These are phyloP conservation scores for Ustulina deusta DNA, from an alignment of 2,329 filamentous ascomycete genomes.

Conservation along the genomic window DNA sequence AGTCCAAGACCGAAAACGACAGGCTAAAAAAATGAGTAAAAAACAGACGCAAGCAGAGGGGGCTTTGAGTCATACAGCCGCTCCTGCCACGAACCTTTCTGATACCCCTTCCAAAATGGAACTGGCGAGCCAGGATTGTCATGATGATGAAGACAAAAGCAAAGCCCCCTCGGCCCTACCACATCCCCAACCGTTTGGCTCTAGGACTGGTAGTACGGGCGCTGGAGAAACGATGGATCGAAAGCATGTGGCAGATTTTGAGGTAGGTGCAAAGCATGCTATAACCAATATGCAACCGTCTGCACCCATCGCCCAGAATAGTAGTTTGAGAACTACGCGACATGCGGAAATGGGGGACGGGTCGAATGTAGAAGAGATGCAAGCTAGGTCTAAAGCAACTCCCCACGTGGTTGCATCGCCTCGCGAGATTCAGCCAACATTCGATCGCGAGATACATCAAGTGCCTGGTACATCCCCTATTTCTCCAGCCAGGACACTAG, in stretches of 20 bases:
- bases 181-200: slow-evolving; percentile 8
- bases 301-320: not conserved
- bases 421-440: slow-evolving; percentile 10
- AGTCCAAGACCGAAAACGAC: slow-evolving; percentile 53
- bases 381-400: not conserved
- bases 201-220: slow-evolving; percentile 6
- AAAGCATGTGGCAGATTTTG: not conserved
- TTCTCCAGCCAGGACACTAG: slow-evolving; percentile 32
- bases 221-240: not conserved
- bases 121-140: not conserved
- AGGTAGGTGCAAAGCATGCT: not conserved
- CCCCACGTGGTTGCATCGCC: slow-evolving; percentile 12
- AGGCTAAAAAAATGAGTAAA: slow-evolving; percentile 39
- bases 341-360: not conserved
- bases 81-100: not conserved
- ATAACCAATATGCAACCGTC: not conserved
- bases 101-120: not conserved
- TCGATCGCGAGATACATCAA: slow-evolving; percentile 19
- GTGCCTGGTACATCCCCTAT: slow-evolving; percentile 36
- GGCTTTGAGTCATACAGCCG: not conserved
- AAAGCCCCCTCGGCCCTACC: slow-evolving; percentile 8
- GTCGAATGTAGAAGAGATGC: slow-evolving; percentile 3
- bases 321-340: not conserved
- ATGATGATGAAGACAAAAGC: not conserved
- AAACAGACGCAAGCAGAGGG: slow-evolving; percentile 10